Evolutionary conservation across 257 asterid species (phyloP).

Genomic region (Coffea canephora): DNA sequence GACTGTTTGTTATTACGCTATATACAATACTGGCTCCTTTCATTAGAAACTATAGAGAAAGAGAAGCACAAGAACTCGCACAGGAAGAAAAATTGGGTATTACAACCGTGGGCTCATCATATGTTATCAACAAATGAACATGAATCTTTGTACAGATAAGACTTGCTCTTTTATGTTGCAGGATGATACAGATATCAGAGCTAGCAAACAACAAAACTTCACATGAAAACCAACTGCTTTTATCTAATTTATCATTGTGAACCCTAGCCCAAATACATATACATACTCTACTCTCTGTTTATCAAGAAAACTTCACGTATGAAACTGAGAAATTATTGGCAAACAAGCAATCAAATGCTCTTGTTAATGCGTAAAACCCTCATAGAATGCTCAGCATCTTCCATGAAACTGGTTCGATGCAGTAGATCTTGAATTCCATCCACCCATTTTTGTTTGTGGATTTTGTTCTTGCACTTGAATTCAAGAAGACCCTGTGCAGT

Average conservation of each 20-base stretch:
- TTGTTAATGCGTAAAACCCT: constrained; percentile 44
- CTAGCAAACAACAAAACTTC: neutral
- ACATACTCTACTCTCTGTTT: neutral
- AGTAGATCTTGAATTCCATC: constrained; percentile 56
- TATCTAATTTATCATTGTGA: neutral
- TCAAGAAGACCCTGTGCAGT: constrained; percentile 70
- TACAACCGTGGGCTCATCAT: constrained; percentile 3
- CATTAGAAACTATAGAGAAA: neutral
- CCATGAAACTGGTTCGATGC: constrained; percentile 34
- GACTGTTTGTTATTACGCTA: neutral
- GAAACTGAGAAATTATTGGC: neutral
- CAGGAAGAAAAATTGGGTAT: neutral
- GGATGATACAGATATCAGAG: neutral
- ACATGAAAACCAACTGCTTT: neutral
- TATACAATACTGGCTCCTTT: neutral
- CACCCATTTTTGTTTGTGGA: constrained; percentile 71
- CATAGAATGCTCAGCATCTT: constrained; percentile 51
- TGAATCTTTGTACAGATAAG: constrained; percentile 7
- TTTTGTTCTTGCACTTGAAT: constrained; percentile 77
- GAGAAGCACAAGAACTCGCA: neutral
- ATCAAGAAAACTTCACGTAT: neutral
- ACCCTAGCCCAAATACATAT: neutral
- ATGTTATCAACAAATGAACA: constrained; percentile 1
- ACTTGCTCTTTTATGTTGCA: constrained; percentile 1
- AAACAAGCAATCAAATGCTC: constrained; percentile 29